These are phyloP conservation scores for Metschnikowia borealis DNA, from an alignment of 805 yeast species.

Conservation along the genomic window DNA sequence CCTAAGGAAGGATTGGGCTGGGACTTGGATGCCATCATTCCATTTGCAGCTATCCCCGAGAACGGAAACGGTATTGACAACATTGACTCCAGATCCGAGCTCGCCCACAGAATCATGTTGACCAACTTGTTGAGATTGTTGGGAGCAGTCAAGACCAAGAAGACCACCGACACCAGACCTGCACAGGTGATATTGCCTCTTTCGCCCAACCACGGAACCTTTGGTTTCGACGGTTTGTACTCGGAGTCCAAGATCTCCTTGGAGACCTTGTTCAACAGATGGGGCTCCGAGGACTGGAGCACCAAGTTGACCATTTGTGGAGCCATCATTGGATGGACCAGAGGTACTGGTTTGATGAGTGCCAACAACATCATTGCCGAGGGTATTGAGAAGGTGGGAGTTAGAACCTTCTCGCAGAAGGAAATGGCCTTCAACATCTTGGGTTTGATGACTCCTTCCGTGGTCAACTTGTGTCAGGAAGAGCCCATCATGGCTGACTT, in stretches of 20 bases:
- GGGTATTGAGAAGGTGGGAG: conserved; percentile 93
- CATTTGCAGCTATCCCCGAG: conserved; percentile 99
- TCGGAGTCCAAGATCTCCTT: conserved; percentile 94
- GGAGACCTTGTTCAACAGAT: conserved; percentile 96
- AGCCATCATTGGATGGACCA: conserved; percentile 99
- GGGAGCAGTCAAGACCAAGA: conserved; percentile 85
- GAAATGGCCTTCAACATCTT: conserved; percentile 99
- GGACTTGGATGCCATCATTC: conserved; percentile 95
- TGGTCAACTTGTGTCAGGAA: conserved; percentile 83
- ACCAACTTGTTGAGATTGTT: conserved; percentile 89
- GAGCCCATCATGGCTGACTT: conserved; percentile 96
- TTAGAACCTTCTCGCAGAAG: conserved; percentile 95
- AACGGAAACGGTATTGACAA: conserved; percentile 92
- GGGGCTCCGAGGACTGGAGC: conserved; percentile 98
- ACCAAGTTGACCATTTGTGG: conserved; percentile 94
- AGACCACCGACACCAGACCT: conserved; percentile 89
- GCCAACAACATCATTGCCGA: conserved; percentile 97
- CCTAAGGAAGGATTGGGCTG: conserved; percentile 92
- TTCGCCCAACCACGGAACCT: conserved; percentile 98
- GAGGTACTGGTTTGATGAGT: conserved; percentile 99
- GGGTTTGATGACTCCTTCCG: conserved; percentile 86
- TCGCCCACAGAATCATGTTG: conserved; percentile 98
- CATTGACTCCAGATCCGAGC: conserved; percentile 92
- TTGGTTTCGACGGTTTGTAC: conserved; percentile 97
- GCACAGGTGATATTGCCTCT: conserved; percentile 96